Conservation (phyloP, 441 rosid species). For the Erysimum cheiri region DNA sequence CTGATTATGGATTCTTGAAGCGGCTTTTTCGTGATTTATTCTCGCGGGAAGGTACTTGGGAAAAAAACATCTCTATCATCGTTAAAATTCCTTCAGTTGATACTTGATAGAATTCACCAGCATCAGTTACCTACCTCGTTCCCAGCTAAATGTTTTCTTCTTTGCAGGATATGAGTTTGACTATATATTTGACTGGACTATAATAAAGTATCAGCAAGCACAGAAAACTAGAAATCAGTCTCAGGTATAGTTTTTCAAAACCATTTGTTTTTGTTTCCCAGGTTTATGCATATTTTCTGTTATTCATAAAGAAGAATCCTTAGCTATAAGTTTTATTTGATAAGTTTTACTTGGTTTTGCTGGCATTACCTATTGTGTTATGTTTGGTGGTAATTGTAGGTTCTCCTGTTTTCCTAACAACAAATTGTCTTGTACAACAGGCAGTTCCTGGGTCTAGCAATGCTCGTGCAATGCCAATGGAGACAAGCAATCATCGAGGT, state of each 20-base stretch:
- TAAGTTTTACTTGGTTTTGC: not conserved
- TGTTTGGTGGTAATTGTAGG: not conserved
- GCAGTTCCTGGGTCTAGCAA: slow-evolving; percentile 70
- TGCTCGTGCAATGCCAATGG: slow-evolving; percentile 58
- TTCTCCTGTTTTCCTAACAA: slow-evolving; percentile 16
- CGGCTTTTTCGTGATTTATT: slow-evolving; percentile 83
- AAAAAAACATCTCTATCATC: slow-evolving; percentile 6
- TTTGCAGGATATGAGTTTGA: slow-evolving; percentile 71
- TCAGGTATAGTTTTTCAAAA: slow-evolving; percentile 54
- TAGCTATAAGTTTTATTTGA: not conserved
- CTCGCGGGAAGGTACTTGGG: slow-evolving; percentile 69
- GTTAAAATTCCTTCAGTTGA: slow-evolving; percentile 22
- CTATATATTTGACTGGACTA: slow-evolving; percentile 87
- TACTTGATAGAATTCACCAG: slow-evolving; percentile 33
- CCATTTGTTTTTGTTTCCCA: slow-evolving; percentile 14
- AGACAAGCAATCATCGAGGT: slow-evolving; percentile 73
- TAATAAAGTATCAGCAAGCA: slow-evolving; percentile 78
- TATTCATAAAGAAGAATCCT: slow-evolving; percentile 2
- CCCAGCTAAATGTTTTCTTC: slow-evolving; percentile 31
- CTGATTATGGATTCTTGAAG: slow-evolving; percentile 94
- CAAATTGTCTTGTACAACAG: slow-evolving; percentile 45
- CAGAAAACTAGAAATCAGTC: slow-evolving; percentile 62
- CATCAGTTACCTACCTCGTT: slow-evolving; percentile 14
- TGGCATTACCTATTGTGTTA: slow-evolving; percentile 5
- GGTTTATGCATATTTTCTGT: slow-evolving; percentile 6